Conservation (phyloP, 1,284 basidiomycete species). For the Apiotrichum montevideense region DNA sequence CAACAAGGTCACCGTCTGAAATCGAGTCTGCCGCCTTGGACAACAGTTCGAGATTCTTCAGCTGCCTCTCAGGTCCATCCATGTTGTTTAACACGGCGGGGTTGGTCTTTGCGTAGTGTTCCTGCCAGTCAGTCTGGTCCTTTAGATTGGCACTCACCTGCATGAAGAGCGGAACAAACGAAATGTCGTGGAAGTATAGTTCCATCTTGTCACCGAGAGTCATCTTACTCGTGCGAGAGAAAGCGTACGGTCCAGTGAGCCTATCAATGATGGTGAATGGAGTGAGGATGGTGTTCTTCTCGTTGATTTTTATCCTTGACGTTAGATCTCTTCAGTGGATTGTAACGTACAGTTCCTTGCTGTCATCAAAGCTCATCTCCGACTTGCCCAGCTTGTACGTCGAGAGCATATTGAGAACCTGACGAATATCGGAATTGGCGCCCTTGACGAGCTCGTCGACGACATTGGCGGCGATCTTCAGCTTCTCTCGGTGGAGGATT, state of each 20-base stretch:
- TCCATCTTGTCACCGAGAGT: constrained; percentile 89
- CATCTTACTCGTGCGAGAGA: constrained; percentile 71
- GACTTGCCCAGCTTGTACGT: constrained; percentile 82
- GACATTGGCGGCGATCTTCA: constrained; percentile 84
- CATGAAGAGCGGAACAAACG: constrained; percentile 89
- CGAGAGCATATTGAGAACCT: constrained; percentile 95
- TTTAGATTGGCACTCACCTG: constrained; percentile 56
- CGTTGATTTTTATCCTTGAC: constrained; percentile 72
- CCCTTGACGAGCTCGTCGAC: constrained; percentile 85
- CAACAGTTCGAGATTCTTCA: constrained; percentile 76
- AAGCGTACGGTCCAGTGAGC: constrained; percentile 82
- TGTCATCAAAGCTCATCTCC: constrained; percentile 82
- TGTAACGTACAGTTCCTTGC: constrained; percentile 69
- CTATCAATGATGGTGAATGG: constrained; percentile 83
- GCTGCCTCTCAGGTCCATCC: constrained; percentile 58
- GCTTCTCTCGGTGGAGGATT: constrained; percentile 84
- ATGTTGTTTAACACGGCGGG: constrained; percentile 57
- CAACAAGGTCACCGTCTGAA: constrained; percentile 92
- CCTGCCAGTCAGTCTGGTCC: background rate
- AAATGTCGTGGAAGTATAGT: constrained; percentile 91
- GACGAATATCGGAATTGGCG: constrained; percentile 89
- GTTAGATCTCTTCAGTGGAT: background rate
- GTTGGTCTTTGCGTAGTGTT: constrained; percentile 58
- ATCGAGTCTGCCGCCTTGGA: constrained; percentile 82
- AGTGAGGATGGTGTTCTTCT: constrained; percentile 85